These are phyloP conservation scores for Vitis hybrid DNA, from an alignment of 177 flowering plant species.

Conservation along the genomic window DNA sequence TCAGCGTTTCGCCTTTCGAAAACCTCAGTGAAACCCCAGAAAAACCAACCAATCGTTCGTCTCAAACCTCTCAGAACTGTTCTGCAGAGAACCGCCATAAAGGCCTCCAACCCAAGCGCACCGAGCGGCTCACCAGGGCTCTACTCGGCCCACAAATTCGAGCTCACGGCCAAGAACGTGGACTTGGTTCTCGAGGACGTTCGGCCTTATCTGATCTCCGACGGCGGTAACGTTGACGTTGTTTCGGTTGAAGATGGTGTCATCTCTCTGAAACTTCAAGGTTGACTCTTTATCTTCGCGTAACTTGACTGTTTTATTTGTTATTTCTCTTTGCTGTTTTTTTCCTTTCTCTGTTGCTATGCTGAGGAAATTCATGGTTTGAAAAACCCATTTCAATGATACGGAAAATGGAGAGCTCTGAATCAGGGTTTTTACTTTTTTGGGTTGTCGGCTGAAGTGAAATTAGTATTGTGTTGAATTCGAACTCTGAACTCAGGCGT, in stretches of 20 bases:
- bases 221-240: conserved; percentile 95
- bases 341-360: not conserved
- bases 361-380: not conserved
- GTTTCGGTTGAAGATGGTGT: conserved; percentile 92
- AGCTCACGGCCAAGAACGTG: conserved; percentile 72
- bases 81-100: conserved; percentile 11
- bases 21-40: not conserved
- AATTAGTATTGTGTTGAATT: no score
- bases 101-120: conserved; percentile 27
- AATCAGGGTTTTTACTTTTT: no score
- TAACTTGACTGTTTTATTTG: not conserved
- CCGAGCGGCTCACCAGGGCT: conserved; percentile 55
- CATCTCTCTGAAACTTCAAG: conserved; percentile 81
- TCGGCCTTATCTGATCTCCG: conserved; percentile 85
- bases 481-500: no score
- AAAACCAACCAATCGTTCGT: not conserved
- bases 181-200: conserved; percentile 88
- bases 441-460: no score
- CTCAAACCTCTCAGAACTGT: not conserved
- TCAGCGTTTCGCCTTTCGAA: not conserved
- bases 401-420: no score
- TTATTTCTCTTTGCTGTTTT: not conserved
- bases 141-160: conserved; percentile 70
- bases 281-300: conserved; percentile 25
- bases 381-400: no score